Evolutionary conservation across 83 land plant genomes (phyloP).

Genomic region (Picea engelmannii): DNA sequence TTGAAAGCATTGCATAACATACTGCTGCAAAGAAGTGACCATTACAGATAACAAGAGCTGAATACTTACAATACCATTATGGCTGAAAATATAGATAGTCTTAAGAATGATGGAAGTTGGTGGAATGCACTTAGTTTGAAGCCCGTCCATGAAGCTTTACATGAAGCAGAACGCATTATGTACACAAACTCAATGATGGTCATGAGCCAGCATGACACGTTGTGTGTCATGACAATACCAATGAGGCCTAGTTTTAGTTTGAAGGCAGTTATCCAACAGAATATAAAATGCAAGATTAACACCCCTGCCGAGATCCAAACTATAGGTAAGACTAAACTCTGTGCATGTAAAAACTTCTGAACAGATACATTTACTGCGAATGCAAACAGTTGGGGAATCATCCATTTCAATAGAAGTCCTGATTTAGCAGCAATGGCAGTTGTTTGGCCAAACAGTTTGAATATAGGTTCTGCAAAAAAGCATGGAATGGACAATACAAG

Average conservation of each 20-base stretch:
- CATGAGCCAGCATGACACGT: slow-evolving; percentile 13
- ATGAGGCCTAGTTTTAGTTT: slow-evolving; percentile 4
- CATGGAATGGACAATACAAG: slow-evolving; percentile 17
- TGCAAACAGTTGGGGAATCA: slow-evolving; percentile 22
- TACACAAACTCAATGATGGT: slow-evolving; percentile 2
- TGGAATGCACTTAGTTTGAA: slow-evolving; percentile 10
- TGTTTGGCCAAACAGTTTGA: slow-evolving; percentile 15
- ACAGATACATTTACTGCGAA: slow-evolving; percentile 9
- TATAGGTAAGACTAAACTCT: slow-evolving; percentile 19
- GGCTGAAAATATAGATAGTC: slow-evolving; percentile 14
- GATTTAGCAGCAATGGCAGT: slow-evolving; percentile 17
- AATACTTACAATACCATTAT: slow-evolving; percentile 20
- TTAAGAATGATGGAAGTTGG: slow-evolving; percentile 9
- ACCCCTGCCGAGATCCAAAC: slow-evolving; percentile 9
- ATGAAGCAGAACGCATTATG: neutral
- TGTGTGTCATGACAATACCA: slow-evolving; percentile 16
- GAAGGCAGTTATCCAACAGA: slow-evolving; percentile 13
- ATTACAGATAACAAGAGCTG: neutral
- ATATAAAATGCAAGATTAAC: slow-evolving; percentile 1
- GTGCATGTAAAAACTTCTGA: slow-evolving; percentile 20
- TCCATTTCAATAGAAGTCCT: slow-evolving; percentile 10
- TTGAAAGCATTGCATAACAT: neutral
- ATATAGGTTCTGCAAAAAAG: slow-evolving; percentile 7
- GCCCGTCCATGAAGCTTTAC: slow-evolving; percentile 10
- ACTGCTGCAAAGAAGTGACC: neutral